Evolutionary conservation across 2,329 filamentous ascomycete genomes (phyloP), one percentile per base, ranked within the genome.

Genomic region (Cladosporium sp.): DNA sequence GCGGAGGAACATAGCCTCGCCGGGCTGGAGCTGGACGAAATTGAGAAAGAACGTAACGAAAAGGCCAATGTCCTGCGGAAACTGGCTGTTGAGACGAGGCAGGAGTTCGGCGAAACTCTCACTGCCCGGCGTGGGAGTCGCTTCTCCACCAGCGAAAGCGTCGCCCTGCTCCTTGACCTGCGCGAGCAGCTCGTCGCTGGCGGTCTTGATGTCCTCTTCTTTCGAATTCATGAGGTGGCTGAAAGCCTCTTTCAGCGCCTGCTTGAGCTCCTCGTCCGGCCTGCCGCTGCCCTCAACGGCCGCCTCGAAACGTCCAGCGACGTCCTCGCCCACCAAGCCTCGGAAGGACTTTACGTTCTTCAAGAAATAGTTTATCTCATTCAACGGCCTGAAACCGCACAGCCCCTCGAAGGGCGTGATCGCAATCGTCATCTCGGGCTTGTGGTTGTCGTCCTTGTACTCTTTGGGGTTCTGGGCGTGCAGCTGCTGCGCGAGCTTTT

Each of bases 381-480:
- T 76, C 18, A 96, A 76, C 0, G 93, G 93, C 8, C 93, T 83
- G 77, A 99, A 99, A 29, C 93, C 93, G 64, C 93, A 99, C 29
- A 99, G 80, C 1, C 93, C 93, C 67, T 97, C 92, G 59, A 99
- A 99, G 0, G 89, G 86, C 1, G 93, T 97, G 63, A 99, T 86
- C 55, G 93, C 93, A 69, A 99, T 96, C 56, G 93, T 91, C 93
- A 99, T 99, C 73, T 99, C 93, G 29, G 93, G 93, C 74, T 99
- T 99, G 78, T 99, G 93, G 74, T 99, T 99, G 75, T 97, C 92
- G 76, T 99, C 90, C 70, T 92, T 93, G 67, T 99, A 99, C 76
- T 99, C 95, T 72, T 89, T 89, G 43, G 90, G 80, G 66, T 99
- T 92, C 56, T 80, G 83, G 34, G 84, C 81, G 69, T 97, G 93